Evolutionary conservation across 768 basidiomycete genomes (phyloP), one percentile per base, ranked within the genome.

Genomic region (Suillus brevipes): DNA sequence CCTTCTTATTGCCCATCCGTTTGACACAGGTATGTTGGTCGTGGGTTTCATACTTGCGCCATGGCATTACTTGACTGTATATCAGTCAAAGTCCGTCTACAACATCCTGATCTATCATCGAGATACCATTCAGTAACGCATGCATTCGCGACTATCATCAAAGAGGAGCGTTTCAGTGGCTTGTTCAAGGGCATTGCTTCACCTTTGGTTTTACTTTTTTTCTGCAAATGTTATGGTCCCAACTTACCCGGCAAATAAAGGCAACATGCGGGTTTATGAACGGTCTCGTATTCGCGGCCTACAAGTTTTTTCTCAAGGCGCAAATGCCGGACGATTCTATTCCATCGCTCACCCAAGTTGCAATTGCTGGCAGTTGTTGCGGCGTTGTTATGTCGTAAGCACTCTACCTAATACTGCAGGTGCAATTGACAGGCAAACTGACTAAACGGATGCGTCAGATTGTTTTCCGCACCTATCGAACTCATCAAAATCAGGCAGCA

Each of bases 401-500:
- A 52, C 63, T 28, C 25, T 65, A 63, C 66, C 42, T 28, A 45
- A 34, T 7, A 57, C 64, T 47, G 5, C 47, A 47, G 14, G 18
- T 9, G 18, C 59, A 45, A 61, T 59, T 5, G 25, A 36, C 53
- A 28, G 52, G 45, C 36, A 43, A 43, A 20, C 43, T 37, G 14
- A 60, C 53, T 20, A 49, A n/a, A 37, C 7, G 49, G 40, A 34
- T 8, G 16, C 18, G 13, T 38, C 64, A 94, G 92, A 6, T 68
- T 92, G 12, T 75, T 96, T 63, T 91, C 92, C 3, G 89, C 91
- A 1, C 94, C 95, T 0, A 91, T 89, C 9, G 95, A 97, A 68
- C 83, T 95, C 1, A 82, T 97, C 78, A 97, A 97, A 81, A 93
- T 95, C 73, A 84, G 89, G 40, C 90, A 92, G 68, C 91, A 94